These are phyloP conservation scores for Rubia yunnanensis DNA, from an alignment of 257 asterid species.

Conservation along the genomic window DNA sequence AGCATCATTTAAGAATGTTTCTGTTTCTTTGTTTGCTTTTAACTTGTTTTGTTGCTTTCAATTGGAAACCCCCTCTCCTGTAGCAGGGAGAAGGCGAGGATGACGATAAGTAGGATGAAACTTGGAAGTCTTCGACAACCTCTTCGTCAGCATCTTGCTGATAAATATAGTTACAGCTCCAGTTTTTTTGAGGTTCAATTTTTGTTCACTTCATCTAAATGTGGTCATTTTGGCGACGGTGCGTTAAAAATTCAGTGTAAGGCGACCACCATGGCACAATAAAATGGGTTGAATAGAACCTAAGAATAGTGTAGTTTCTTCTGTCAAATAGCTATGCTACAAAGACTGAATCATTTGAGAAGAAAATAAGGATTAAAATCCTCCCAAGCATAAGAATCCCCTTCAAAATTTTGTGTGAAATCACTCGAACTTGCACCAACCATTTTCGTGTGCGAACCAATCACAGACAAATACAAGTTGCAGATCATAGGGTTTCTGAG, in stretches of 20 bases:
- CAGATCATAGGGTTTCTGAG: conserved; percentile 58
- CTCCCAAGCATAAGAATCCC: conserved; percentile 39
- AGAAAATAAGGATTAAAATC: conserved; percentile 71
- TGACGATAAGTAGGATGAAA: conserved; percentile 13
- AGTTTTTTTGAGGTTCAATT: not conserved
- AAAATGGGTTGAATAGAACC: not conserved
- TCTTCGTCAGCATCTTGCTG: too few species aligned
- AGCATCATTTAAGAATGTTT: not conserved
- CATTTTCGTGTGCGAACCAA: conserved; percentile 47
- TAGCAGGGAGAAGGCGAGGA: conserved; percentile 17
- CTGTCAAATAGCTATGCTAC: conserved; percentile 4
- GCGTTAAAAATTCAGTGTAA: too few species aligned
- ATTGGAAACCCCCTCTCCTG: not conserved
- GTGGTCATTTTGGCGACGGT: too few species aligned
- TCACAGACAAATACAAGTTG: conserved; percentile 40
- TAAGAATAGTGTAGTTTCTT: not conserved
- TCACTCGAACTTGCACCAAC: conserved; percentile 20
- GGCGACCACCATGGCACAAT: too few species aligned
- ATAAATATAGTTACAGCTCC: not conserved
- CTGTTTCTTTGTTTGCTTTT: not conserved
- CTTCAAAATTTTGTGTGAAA: conserved; percentile 23
- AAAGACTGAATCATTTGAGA: conserved; percentile 32
- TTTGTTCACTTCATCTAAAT: not conserved
- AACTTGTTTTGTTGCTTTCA: not conserved
- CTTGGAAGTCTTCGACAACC: not conserved